A percentile compares a stretch with the other conserved stretches of the same genome.
These are phyloP conservation scores for Penicillium frequentans DNA, from an alignment of 2,329 filamentous ascomycete genomes.

Conservation along the genomic window DNA sequence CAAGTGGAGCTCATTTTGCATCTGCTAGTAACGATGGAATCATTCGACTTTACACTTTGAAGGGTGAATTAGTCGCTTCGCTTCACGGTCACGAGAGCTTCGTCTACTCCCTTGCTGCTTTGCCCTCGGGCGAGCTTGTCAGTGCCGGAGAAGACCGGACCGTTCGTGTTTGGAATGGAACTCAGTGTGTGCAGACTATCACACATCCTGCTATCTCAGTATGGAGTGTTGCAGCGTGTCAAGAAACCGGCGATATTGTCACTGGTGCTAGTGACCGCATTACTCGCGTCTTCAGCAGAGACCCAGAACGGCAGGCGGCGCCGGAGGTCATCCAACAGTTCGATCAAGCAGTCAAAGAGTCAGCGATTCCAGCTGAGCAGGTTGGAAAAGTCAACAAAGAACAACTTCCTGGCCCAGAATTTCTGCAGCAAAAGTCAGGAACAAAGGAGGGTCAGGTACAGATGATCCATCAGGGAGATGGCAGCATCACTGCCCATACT, in stretches of 20 bases:
- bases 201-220: slow-evolving; percentile 96
- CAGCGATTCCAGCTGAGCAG: slow-evolving; percentile 84
- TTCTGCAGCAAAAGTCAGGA: slow-evolving; percentile 75
- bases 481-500: slow-evolving; percentile 79
- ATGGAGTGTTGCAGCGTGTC: slow-evolving; percentile 84
- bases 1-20: slow-evolving; percentile 86
- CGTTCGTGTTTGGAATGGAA: slow-evolving; percentile 80
- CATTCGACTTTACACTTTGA: slow-evolving; percentile 81
- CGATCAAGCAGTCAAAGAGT: slow-evolving; percentile 76
- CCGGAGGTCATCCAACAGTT: slow-evolving; percentile 70
- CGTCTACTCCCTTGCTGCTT: slow-evolving; percentile 78
- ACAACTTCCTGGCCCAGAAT: slow-evolving; percentile 83
- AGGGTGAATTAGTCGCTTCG: slow-evolving; percentile 73
- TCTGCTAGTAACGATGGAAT: slow-evolving; percentile 91
- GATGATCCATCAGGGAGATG: slow-evolving; percentile 81
- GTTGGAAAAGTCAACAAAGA: slow-evolving; percentile 86
- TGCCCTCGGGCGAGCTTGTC: slow-evolving; percentile 83
- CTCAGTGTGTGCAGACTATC: slow-evolving; percentile 87
- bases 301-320: slow-evolving; percentile 67
- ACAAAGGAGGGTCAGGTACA: slow-evolving; percentile 97
- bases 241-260: slow-evolving; percentile 86
- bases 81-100: slow-evolving; percentile 90
- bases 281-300: slow-evolving; percentile 79
- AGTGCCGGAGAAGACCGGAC: slow-evolving; percentile 96
- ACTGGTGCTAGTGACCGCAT: slow-evolving; percentile 87